Evolutionary conservation across 345 rosid species (phyloP), one percentile per base, ranked within the genome.

Genomic region (Populus pruinosa): DNA sequence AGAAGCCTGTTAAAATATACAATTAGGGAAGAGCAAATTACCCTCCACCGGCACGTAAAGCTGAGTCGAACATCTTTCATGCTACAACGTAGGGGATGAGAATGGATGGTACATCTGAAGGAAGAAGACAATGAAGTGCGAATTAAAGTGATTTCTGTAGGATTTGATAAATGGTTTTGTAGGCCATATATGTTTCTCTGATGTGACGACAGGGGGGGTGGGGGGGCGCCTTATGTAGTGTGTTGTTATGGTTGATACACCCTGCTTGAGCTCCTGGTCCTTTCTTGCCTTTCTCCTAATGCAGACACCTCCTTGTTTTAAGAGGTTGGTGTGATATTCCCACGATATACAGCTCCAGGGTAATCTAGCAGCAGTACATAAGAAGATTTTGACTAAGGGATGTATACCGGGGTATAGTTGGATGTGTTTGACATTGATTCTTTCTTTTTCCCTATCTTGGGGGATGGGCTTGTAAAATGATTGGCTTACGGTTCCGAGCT

Each of bases 1-100:
- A 87, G 84, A 89, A 87, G 87, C 86, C 92, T 2, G 90, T 89
- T 70, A 89, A 83, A 76, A 89, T 89, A 76, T 87, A 89, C 87
- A 89, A 88, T 72, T 88, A 87, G 85, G 71, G 56, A 69, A 77
- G 78, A 67, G 83, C 75, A 62, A 77, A 69, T 71, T 71, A 56
- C 74, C 67, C 62, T 74, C 80, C 79, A 35, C 23, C 55, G 27
- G 78, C 83, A 64, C 55, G 25, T 44, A 33, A 66, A 67, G 41
- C 41, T 78, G 87, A 56, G 76, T 62, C 5, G 23, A 41, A 25
- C 18, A 47, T 64, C 70, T 67, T 49, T 56, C 27, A 65, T 49
- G 77, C 71, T 67, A 17, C 55, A 18, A 66, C 61, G 72, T 69
- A 25, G 67, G 56, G 25, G 59, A 70, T 64, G 70, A 35, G 20